Percentiles rank a stretch among this genome's conserved stretches.
These are phyloP conservation scores for Neoboletus subvelutipes DNA, from an alignment of 768 basidiomycete species.

Conservation along the genomic window DNA sequence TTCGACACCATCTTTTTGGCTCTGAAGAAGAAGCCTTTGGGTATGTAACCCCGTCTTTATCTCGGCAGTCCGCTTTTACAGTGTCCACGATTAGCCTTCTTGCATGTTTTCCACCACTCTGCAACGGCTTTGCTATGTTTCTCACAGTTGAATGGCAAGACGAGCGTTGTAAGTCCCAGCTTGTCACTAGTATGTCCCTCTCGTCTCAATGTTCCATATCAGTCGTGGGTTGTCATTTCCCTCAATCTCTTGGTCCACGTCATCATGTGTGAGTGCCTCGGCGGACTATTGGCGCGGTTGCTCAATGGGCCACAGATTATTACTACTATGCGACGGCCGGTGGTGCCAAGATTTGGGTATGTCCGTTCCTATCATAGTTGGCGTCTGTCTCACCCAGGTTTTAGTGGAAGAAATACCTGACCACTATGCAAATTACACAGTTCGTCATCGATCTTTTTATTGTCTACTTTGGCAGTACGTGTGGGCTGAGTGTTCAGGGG, in stretches of 20 bases:
- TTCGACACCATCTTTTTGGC: constrained; percentile 96
- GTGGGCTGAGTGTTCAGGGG: neutral
- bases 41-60: constrained; percentile 43
- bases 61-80: constrained; percentile 4
- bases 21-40: constrained; percentile 96
- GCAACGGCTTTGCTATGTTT: constrained; percentile 95
- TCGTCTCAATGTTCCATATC: constrained; percentile 4
- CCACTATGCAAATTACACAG: constrained; percentile 94
- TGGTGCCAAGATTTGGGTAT: constrained; percentile 94
- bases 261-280: constrained; percentile 82
- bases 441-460: constrained; percentile 89
- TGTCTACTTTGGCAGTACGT: constrained; percentile 95
- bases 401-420: constrained; percentile 99
- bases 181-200: neutral
- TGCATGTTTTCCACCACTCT: constrained; percentile 99
- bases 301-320: constrained; percentile 62
- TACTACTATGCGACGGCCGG: constrained; percentile 99
- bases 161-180: constrained; percentile 73
- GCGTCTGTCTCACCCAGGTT: neutral
- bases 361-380: constrained; percentile 17
- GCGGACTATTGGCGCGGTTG: neutral
- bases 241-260: constrained; percentile 94
- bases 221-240: constrained; percentile 96
- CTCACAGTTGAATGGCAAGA: constrained; percentile 90
- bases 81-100: constrained; percentile 61